Conservation (phyloP, 495 filamentous ascomycete genomes). For the Neurospora sp. region DNA sequence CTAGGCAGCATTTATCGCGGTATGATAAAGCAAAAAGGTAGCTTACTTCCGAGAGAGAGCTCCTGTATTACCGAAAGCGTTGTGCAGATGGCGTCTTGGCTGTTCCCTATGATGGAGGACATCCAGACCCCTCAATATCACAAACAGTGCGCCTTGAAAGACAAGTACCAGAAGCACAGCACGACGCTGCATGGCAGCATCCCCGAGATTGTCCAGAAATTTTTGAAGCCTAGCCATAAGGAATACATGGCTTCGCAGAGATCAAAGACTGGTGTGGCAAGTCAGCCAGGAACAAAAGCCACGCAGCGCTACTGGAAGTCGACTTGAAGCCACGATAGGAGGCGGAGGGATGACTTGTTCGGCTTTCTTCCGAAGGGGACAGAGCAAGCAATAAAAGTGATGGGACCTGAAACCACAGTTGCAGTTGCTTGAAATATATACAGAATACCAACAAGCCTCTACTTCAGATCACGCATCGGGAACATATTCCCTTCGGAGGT, state of each 20-base stretch:
- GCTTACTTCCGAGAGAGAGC: neutral
- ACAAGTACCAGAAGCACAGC: neutral
- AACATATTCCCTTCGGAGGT: no score
- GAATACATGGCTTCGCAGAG: neutral
- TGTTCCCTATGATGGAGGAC: neutral
- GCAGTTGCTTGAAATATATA: neutral
- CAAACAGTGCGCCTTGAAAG: neutral
- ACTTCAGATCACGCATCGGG: neutral
- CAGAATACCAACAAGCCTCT: neutral
- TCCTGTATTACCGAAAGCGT: neutral
- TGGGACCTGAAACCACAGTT: neutral
- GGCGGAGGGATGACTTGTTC: neutral
- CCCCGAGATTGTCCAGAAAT: neutral
- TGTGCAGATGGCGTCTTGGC: neutral
- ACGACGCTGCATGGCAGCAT: neutral
- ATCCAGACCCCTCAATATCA: neutral
- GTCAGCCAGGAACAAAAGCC: neutral
- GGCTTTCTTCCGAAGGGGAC: neutral
- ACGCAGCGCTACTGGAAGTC: neutral
- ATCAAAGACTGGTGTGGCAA: neutral
- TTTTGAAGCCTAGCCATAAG: neutral
- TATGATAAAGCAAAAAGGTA: neutral
- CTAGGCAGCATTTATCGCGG: neutral
- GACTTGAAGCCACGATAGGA: neutral
- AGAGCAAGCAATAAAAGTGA: neutral